These are phyloP conservation scores for Neurospora sp. DNA, from an alignment of 495 filamentous ascomycete genomes.

Conservation along the genomic window DNA sequence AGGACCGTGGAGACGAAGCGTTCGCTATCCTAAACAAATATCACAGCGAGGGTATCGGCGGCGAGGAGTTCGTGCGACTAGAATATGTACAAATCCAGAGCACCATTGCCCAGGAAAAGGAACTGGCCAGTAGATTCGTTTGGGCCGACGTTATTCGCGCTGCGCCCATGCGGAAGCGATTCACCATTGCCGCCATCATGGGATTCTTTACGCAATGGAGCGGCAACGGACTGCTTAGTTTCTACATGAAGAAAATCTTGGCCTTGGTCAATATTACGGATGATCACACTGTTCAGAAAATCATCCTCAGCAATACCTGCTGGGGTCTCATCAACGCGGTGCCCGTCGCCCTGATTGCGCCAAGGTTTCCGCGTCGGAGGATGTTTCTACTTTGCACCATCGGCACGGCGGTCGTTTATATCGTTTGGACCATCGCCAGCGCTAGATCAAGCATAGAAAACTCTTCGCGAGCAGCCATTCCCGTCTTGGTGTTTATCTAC, in stretches of 20 bases:
- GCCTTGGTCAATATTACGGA: slow-evolving; percentile 38
- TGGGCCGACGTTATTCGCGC: slow-evolving; percentile 46
- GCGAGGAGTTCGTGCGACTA: slow-evolving; percentile 40
- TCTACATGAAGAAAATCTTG: slow-evolving; percentile 27
- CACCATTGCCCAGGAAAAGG: slow-evolving; percentile 42
- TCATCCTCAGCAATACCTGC: slow-evolving; percentile 46
- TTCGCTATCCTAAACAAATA: slow-evolving; percentile 44
- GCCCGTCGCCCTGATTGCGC: slow-evolving; percentile 38
- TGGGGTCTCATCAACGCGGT: slow-evolving; percentile 46
- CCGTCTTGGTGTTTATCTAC: slow-evolving; percentile 53
- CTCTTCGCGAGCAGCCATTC: slow-evolving; percentile 32
- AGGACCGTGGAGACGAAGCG: slow-evolving; percentile 42
- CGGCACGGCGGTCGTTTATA: slow-evolving; percentile 41
- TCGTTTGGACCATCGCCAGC: slow-evolving; percentile 45
- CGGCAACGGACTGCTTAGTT: slow-evolving; percentile 42
- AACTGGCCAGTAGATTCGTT: slow-evolving; percentile 31
- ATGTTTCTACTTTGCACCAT: slow-evolving; percentile 46
- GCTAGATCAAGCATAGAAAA: slow-evolving; percentile 36
- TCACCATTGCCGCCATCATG: slow-evolving; percentile 39
- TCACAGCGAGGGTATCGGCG: slow-evolving; percentile 44
- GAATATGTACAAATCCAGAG: slow-evolving; percentile 47
- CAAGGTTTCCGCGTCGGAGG: slow-evolving; percentile 37
- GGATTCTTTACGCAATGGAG: slow-evolving; percentile 49
- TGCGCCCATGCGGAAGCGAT: slow-evolving; percentile 39
- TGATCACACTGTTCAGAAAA: slow-evolving; percentile 31